Conservation (phyloP, 352 stramenopile species). For the Globisporangium nagaii region DNA sequence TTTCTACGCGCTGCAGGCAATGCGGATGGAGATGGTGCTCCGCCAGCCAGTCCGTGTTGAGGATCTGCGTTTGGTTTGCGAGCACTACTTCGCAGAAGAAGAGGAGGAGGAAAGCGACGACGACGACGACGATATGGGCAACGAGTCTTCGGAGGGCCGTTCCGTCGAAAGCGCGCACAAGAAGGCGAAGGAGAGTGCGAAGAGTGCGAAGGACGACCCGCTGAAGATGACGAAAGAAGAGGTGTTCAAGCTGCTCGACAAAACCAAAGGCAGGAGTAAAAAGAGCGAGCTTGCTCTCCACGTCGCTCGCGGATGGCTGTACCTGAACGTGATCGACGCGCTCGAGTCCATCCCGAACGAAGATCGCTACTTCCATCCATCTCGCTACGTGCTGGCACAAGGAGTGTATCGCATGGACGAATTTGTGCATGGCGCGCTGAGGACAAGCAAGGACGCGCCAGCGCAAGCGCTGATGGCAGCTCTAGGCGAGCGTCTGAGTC, state of each 20-base stretch:
- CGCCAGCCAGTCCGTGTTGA: conserved; percentile 16
- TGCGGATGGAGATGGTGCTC: conserved; percentile 50
- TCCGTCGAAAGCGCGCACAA: conserved; percentile 1
- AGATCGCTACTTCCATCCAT: conserved; percentile 80
- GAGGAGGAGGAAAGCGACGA: conserved; percentile 22
- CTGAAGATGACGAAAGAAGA: conserved; percentile 36
- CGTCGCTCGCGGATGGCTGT: conserved; percentile 31
- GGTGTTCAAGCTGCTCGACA: conserved; percentile 27
- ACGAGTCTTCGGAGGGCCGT: conserved; percentile 3
- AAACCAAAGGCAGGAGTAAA: background rate
- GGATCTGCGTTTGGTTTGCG: conserved; percentile 33
- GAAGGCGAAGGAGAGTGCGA: conserved; percentile 4
- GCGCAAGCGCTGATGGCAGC: conserved; percentile 15
- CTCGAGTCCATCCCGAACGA: conserved; percentile 72
- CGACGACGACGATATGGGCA: conserved; percentile 9
- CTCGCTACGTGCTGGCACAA: conserved; percentile 49
- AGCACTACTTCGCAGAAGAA: conserved; percentile 56
- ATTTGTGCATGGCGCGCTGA: conserved; percentile 18
- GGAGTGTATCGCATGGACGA: conserved; percentile 46
- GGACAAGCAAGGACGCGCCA: conserved; percentile 6
- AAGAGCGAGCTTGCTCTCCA: conserved; percentile 9
- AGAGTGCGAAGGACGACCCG: conserved; percentile 1
- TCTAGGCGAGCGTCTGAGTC: conserved; percentile 15
- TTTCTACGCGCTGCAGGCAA: conserved; percentile 67
- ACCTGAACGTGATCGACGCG: conserved; percentile 64